A percentile compares a stretch with the other conserved stretches of the same genome.
Evolutionary conservation across 495 filamentous ascomycete genomes (phyloP).

Genomic region (Penicillium longicatenatum): DNA sequence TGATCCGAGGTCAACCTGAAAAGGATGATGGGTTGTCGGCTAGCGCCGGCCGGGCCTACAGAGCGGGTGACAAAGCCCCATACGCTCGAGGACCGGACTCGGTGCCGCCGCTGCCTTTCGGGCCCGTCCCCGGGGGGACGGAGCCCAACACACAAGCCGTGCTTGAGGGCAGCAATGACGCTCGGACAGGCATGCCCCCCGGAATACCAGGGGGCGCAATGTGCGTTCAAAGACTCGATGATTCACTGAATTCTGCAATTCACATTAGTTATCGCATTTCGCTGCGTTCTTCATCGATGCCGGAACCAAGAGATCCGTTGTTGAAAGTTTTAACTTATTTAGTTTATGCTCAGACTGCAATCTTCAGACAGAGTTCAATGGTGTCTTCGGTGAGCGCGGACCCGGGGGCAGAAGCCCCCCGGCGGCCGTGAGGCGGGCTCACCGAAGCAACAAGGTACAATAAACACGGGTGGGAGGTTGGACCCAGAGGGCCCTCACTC

Average conservation of each 20-base stretch:
- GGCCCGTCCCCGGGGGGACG: slow-evolving; percentile 35
- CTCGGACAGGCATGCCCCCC: slow-evolving; percentile 67
- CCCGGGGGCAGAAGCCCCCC: slow-evolving; percentile 22
- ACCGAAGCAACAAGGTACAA: slow-evolving; percentile 46
- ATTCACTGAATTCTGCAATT: slow-evolving; percentile 75
- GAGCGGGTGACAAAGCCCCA: slow-evolving; percentile 38
- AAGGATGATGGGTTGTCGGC: slow-evolving; percentile 18
- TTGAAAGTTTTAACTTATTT: slow-evolving; percentile 62
- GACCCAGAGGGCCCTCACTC: slow-evolving; percentile 35
- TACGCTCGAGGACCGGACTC: slow-evolving; percentile 44
- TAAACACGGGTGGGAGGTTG: slow-evolving; percentile 32
- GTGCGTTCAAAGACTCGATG: slow-evolving; percentile 74
- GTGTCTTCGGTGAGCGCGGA: slow-evolving; percentile 37
- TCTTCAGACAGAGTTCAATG: slow-evolving; percentile 28
- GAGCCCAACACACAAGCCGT: slow-evolving; percentile 49
- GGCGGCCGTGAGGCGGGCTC: slow-evolving; percentile 25
- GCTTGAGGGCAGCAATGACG: slow-evolving; percentile 59
- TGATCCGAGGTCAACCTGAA: slow-evolving; percentile 64
- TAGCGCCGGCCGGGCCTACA: slow-evolving; percentile 19
- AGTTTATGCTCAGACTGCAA: slow-evolving; percentile 37
- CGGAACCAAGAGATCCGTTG: slow-evolving; percentile 70
- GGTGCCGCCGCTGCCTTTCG: slow-evolving; percentile 49
- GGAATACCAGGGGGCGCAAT: slow-evolving; percentile 67
- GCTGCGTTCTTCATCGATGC: slow-evolving; percentile 74
- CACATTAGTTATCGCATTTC: slow-evolving; percentile 75